Conservation (phyloP, 352 stramenopile species). For the Phytopythium chamaehyphon region DNA sequence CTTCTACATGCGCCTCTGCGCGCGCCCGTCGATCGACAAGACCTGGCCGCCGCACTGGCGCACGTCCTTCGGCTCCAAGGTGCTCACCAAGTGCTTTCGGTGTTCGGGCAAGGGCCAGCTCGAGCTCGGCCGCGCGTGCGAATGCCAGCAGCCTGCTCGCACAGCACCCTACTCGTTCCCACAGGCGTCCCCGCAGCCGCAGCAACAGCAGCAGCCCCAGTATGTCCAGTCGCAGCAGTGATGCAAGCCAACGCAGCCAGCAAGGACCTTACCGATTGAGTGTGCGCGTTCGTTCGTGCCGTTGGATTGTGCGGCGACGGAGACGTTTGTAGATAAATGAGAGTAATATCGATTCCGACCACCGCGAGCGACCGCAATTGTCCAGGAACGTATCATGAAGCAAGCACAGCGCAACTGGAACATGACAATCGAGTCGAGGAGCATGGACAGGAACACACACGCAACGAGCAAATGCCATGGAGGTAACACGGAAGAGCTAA, state of each 20-base stretch:
- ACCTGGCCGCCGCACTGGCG: conserved; percentile 85
- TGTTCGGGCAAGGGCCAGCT: conserved; percentile 23
- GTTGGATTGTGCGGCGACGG: neutral
- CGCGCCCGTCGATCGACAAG: conserved; percentile 60
- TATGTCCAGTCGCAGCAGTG: neutral
- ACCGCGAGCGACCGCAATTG: too few species aligned
- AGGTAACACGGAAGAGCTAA: too few species aligned
- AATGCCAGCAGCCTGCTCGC: conserved; percentile 6
- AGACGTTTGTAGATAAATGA: conserved; percentile 2
- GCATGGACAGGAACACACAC: too few species aligned
- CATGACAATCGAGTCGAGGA: too few species aligned
- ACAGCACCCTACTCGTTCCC: neutral
- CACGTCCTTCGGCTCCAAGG: conserved; percentile 67
- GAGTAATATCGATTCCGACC: conserved; percentile 3
- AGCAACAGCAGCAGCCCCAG: neutral
- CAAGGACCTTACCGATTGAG: neutral
- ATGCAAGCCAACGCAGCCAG: neutral
- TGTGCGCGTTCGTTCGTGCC: too few species aligned
- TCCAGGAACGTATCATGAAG: too few species aligned
- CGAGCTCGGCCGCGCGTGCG: conserved; percentile 9
- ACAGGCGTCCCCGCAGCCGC: neutral
- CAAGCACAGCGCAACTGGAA: too few species aligned
- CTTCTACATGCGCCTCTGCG: conserved; percentile 76
- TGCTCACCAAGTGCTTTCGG: conserved; percentile 78
- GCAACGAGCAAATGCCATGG: too few species aligned